Percentiles rank a stretch among this genome's conserved stretches.
phyloP scores from a whole-genome alignment of 805 yeast genomes.

The Deakozyma indianensis region DNA sequence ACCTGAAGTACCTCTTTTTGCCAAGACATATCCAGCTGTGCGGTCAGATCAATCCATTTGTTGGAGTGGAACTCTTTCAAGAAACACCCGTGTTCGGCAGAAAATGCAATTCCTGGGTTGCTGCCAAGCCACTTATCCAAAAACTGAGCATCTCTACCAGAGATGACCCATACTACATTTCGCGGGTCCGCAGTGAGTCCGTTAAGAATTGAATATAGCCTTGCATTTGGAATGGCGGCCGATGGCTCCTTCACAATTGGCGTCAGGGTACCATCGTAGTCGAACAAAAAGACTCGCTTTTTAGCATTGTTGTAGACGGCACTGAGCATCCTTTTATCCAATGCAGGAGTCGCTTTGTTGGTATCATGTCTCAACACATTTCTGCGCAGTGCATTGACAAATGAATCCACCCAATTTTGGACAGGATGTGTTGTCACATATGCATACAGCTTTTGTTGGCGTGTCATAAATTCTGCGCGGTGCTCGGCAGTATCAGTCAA shows the following conservation, averaged over 20 bases:
- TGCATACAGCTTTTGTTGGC: slow-evolving; percentile 27
- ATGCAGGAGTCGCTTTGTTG: slow-evolving; percentile 60
- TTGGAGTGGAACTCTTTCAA: slow-evolving; percentile 53
- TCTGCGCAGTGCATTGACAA: slow-evolving; percentile 30
- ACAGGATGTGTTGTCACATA: slow-evolving; percentile 62
- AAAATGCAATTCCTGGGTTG: slow-evolving; percentile 53
- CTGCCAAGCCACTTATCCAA: slow-evolving; percentile 81
- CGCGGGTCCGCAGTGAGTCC: slow-evolving; percentile 56
- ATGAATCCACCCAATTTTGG: slow-evolving; percentile 65
- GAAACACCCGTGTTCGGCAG: slow-evolving; percentile 97
- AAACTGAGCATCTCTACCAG: slow-evolving; percentile 88
- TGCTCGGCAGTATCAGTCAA: slow-evolving; percentile 32
- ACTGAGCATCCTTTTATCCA: slow-evolving; percentile 55
- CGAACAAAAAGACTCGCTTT: slow-evolving; percentile 73
- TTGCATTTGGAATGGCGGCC: slow-evolving; percentile 89
- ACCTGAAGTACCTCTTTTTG: slow-evolving; percentile 65
- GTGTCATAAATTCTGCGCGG: slow-evolving; percentile 20
- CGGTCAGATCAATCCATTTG: slow-evolving; percentile 77
- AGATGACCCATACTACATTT: slow-evolving; percentile 87
- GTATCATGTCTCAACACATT: slow-evolving; percentile 25
- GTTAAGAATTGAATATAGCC: slow-evolving; percentile 44
- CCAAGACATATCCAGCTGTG: slow-evolving; percentile 85
- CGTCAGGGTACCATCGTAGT: slow-evolving; percentile 94
- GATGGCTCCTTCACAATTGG: slow-evolving; percentile 95
- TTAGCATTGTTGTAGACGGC: slow-evolving; percentile 44